Conservation (phyloP, 2,329 filamentous ascomycete species). For the Fusarium nisikadoi region DNA sequence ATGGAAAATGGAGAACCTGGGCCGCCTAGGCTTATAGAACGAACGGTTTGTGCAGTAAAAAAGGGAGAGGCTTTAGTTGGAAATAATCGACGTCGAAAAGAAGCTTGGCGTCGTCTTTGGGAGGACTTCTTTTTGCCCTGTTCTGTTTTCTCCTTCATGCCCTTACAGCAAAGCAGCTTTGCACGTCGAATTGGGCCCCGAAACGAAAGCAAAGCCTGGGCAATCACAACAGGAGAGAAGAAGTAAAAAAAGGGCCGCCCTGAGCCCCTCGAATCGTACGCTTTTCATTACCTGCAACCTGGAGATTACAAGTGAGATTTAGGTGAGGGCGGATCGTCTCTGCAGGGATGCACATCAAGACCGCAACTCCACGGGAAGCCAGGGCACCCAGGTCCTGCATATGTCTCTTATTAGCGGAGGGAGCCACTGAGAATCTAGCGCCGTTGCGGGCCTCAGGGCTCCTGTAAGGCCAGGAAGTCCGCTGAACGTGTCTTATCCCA, state of each 20-base stretch:
- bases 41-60: conserved; percentile 9
- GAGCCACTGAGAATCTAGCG: conserved; percentile 44
- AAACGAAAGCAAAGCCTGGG: conserved; percentile 8
- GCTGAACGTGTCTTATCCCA: conserved; percentile 17
- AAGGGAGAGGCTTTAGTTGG: conserved; percentile 5
- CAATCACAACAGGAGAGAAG: conserved; percentile 11
- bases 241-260: conserved; percentile 9
- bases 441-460: conserved; percentile 39
- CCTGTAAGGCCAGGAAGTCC: conserved; percentile 31
- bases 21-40: conserved; percentile 23
- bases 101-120: conserved; percentile 18
- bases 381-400: conserved; percentile 37
- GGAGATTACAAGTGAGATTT: conserved; percentile 48
- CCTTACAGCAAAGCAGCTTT: conserved; percentile 25
- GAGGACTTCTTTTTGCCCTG: neutral
- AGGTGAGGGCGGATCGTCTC: conserved; percentile 47
- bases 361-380: conserved; percentile 29
- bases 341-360: conserved; percentile 48
- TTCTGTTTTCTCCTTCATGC: conserved; percentile 17
- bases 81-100: conserved; percentile 9
- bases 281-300: conserved; percentile 32
- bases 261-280: conserved; percentile 17
- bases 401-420: conserved; percentile 42
- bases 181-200: conserved; percentile 9
- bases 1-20: conserved; percentile 32